phyloP scores from a whole-genome alignment of 2,329 filamentous ascomycete genomes.

The Chrysoporthe puriensis region DNA sequence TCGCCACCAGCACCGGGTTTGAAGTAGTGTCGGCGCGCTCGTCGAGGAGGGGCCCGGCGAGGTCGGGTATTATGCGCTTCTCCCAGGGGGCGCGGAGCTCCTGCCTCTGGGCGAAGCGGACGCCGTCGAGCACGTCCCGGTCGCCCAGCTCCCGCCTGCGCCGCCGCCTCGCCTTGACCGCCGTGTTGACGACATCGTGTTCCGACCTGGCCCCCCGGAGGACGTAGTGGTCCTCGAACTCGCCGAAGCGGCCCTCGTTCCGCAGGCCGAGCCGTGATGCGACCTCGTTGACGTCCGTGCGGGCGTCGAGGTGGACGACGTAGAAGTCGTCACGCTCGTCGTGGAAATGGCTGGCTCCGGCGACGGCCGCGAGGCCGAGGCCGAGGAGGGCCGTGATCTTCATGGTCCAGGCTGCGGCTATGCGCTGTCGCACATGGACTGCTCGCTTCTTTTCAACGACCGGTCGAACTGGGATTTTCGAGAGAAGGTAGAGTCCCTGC shows the following conservation, averaged over 20 bases:
- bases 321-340: constrained; percentile 90
- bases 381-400: constrained; percentile 50
- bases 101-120: constrained; percentile 81
- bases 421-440: constrained; percentile 12
- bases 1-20: constrained; percentile 45
- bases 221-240: constrained; percentile 80
- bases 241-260: constrained; percentile 80
- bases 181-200: constrained; percentile 61
- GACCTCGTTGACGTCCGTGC: constrained; percentile 68
- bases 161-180: constrained; percentile 57
- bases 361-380: constrained; percentile 57
- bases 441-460: neutral
- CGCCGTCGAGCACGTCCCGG: constrained; percentile 67
- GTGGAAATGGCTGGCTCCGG: constrained; percentile 54
- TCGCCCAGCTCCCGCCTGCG: constrained; percentile 62
- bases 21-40: constrained; percentile 30
- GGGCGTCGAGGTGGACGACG: constrained; percentile 80
- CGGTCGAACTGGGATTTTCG: neutral
- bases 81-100: constrained; percentile 53
- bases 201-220: constrained; percentile 73
- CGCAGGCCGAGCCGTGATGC: constrained; percentile 73
- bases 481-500: neutral
- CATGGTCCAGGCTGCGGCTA: constrained; percentile 42
- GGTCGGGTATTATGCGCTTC: constrained; percentile 53
- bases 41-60: constrained; percentile 33